Evolutionary conservation across 2,329 filamentous ascomycete genomes (phyloP).

Genomic region (Aspergillus neoniger): DNA sequence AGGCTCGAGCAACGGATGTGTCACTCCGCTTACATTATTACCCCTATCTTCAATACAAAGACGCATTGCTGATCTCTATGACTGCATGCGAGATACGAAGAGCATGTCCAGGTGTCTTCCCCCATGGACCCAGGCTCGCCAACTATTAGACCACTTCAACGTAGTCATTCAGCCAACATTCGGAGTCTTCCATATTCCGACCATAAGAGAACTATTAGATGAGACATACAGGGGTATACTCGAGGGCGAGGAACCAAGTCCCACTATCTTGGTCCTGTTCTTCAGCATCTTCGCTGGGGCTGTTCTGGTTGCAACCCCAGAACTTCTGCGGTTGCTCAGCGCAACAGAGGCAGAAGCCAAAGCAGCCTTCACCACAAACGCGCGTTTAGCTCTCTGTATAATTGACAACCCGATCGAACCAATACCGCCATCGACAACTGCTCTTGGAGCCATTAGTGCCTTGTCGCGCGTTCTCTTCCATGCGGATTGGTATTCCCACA

Average conservation of each 20-base stretch:
- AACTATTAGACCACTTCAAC: slow-evolving; percentile 9
- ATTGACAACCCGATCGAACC: slow-evolving; percentile 1
- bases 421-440: background rate
- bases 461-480: slow-evolving; percentile 4
- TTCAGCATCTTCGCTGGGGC: slow-evolving; percentile 8
- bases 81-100: background rate
- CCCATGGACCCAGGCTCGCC: background rate
- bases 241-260: background rate
- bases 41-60: background rate
- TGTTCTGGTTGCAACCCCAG: background rate
- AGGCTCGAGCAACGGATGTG: background rate
- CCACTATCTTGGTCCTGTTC: background rate
- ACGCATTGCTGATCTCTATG: background rate
- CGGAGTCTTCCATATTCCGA: slow-evolving; percentile 9
- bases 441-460: slow-evolving; percentile 8
- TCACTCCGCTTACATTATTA: background rate
- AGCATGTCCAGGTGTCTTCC: slow-evolving; percentile 1
- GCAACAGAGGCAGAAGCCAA: slow-evolving; percentile 1
- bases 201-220: background rate
- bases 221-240: background rate
- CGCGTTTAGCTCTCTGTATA: slow-evolving; percentile 2
- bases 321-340: background rate
- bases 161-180: slow-evolving; percentile 2
- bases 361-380: background rate
- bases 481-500: slow-evolving; percentile 2